Evolutionary conservation across 2,329 filamentous ascomycete species (phyloP).

Genomic region (Dendryphion nanum): DNA sequence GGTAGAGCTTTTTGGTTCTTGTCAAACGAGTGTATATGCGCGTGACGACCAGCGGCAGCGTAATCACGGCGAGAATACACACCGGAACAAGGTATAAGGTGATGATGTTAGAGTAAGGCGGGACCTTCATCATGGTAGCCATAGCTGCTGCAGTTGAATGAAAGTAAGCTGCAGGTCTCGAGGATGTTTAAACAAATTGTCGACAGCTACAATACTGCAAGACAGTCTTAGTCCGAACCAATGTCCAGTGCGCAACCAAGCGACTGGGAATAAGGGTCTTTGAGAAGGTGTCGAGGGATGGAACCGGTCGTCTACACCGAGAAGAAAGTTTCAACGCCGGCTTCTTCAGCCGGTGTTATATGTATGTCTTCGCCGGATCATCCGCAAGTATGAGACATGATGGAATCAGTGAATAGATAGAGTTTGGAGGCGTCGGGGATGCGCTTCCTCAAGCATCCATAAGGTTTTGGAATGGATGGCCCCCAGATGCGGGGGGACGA

Average conservation of each 20-base stretch:
- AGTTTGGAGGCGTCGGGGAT: neutral
- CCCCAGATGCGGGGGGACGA: no score
- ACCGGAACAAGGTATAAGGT: slow-evolving; percentile 20
- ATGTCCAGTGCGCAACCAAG: neutral
- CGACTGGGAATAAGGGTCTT: neutral
- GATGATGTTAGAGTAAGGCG: slow-evolving; percentile 11
- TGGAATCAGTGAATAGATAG: slow-evolving; percentile 1
- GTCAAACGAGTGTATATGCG: slow-evolving; percentile 21
- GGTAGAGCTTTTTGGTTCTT: slow-evolving; percentile 14
- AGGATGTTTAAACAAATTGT: neutral
- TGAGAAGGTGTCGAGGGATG: neutral
- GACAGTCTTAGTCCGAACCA: no score
- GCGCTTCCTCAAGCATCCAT: neutral
- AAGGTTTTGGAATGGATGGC: no score
- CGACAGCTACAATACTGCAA: no score
- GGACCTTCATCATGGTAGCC: no score
- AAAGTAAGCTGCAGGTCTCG: neutral
- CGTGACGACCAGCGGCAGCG: slow-evolving; percentile 16
- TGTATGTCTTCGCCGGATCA: neutral
- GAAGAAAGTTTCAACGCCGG: neutral
- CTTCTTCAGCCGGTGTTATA: neutral
- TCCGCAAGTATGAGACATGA: neutral
- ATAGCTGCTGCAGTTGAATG: neutral
- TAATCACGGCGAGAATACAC: slow-evolving; percentile 15
- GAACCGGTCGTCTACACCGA: no score